Percentiles rank a stretch among this genome's conserved stretches.
phyloP scores from a whole-genome alignment of 208 protist species.

The Leishmania gerbilli region DNA sequence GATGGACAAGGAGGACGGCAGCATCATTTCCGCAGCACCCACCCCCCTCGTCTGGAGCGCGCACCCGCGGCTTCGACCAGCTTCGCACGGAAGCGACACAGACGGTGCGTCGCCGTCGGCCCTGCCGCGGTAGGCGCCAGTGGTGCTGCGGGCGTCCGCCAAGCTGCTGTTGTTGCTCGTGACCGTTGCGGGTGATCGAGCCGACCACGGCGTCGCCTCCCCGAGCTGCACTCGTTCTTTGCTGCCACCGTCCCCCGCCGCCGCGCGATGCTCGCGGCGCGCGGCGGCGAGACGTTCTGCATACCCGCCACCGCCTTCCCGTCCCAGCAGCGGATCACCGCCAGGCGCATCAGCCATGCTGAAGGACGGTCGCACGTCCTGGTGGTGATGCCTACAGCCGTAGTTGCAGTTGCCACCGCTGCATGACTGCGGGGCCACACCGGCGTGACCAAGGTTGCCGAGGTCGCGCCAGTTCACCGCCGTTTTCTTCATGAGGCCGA shows the following conservation, averaged over 20 bases:
- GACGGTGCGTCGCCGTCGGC: not conserved
- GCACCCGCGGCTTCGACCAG: not conserved
- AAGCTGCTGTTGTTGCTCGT: conserved; percentile 18
- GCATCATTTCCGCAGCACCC: conserved; percentile 11
- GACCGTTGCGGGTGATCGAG: not conserved
- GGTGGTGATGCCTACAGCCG: not conserved
- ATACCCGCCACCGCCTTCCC: conserved; percentile 7
- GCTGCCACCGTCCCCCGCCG: not conserved
- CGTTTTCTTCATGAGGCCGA: conserved; percentile 6
- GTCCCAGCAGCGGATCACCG: not conserved
- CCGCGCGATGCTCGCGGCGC: conserved; percentile 4
- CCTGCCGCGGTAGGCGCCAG: not conserved
- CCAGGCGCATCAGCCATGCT: not conserved
- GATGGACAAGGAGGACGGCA: conserved; percentile 8
- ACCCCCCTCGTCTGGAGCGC: conserved; percentile 15
- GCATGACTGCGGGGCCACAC: not conserved
- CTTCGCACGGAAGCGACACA: not conserved
- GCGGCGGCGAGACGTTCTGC: conserved; percentile 19
- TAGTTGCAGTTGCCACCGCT: not conserved
- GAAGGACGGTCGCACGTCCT: conserved; percentile 30
- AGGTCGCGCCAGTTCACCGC: conserved; percentile 1
- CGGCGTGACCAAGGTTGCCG: not conserved
- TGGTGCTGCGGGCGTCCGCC: conserved; percentile 7
- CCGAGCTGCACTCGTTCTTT: not conserved
- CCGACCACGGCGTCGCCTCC: conserved; percentile 16